A percentile compares a stretch with the other conserved stretches of the same genome.
phyloP scores from a whole-genome alignment of 2,329 filamentous ascomycete species.

The Fusarium albosuccineum region DNA sequence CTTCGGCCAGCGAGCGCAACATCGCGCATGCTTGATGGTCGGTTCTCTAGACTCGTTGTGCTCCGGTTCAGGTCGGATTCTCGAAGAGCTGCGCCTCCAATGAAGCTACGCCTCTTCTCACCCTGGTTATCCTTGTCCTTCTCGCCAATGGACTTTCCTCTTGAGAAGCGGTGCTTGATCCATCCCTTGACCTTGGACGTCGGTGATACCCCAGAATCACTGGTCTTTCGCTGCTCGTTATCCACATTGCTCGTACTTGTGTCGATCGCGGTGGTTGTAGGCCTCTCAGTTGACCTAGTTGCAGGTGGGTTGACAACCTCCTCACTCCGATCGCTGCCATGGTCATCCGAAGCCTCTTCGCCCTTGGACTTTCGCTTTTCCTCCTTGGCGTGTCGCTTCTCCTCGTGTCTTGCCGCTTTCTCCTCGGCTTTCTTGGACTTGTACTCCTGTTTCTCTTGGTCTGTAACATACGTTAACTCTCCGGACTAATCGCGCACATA shows the following conservation, averaged over 20 bases:
- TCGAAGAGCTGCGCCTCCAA: slow-evolving; percentile 64
- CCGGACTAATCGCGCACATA: background rate
- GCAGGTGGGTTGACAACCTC: slow-evolving; percentile 19
- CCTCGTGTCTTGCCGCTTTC: slow-evolving; percentile 62
- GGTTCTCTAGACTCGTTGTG: slow-evolving; percentile 57
- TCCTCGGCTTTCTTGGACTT: slow-evolving; percentile 50
- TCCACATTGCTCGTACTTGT: slow-evolving; percentile 30
- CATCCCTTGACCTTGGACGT: slow-evolving; percentile 64
- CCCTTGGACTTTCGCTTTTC: slow-evolving; percentile 63
- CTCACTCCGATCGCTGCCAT: slow-evolving; percentile 26
- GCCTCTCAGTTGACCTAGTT: slow-evolving; percentile 9
- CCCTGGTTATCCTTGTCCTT: slow-evolving; percentile 55
- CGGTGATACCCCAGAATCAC: slow-evolving; percentile 48
- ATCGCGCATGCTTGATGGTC: slow-evolving; percentile 60
- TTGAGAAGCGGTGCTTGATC: slow-evolving; percentile 67
- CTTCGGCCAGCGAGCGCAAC: slow-evolving; percentile 60
- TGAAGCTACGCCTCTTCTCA: slow-evolving; percentile 57
- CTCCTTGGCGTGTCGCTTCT: slow-evolving; percentile 64
- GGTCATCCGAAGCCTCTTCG: slow-evolving; percentile 27
- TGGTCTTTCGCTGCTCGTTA: slow-evolving; percentile 33
- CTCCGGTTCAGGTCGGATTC: slow-evolving; percentile 60
- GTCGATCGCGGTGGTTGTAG: slow-evolving; percentile 22
- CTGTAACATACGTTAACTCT: slow-evolving; percentile 51
- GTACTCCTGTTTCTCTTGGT: slow-evolving; percentile 60
- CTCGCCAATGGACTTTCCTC: slow-evolving; percentile 56